Percentiles rank a stretch among this genome's conserved stretches.
These are phyloP conservation scores for Fusarium subglutinans DNA, from an alignment of 2,329 filamentous ascomycete species.

Conservation along the genomic window DNA sequence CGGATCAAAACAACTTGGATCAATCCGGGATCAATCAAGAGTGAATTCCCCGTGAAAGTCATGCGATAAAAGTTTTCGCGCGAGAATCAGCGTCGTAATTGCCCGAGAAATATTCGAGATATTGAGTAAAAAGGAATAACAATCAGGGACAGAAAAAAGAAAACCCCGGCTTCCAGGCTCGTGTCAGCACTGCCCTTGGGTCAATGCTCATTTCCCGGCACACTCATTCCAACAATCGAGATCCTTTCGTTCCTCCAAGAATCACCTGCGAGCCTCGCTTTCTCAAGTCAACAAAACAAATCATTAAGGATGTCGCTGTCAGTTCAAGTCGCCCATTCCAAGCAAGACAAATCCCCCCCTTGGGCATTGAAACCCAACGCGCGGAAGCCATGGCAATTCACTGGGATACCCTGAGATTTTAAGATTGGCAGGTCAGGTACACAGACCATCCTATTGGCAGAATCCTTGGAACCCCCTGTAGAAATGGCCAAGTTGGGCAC, in stretches of 20 bases:
- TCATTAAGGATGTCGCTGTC: background rate
- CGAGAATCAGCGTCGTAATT: background rate
- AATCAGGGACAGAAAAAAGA: background rate
- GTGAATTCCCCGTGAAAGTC: background rate
- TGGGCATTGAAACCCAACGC: slow-evolving; percentile 31
- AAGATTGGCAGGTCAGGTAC: slow-evolving; percentile 28
- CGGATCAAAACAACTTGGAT: background rate
- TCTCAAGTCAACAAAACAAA: background rate
- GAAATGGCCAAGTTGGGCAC: slow-evolving; percentile 24
- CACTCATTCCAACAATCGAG: slow-evolving; percentile 23
- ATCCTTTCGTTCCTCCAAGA: background rate
- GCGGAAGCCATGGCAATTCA: background rate
- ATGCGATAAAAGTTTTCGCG: background rate
- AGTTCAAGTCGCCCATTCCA: slow-evolving; percentile 17
- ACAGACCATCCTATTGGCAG: slow-evolving; percentile 12
- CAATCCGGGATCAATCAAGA: background rate
- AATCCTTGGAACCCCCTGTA: slow-evolving; percentile 15
- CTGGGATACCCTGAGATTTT: slow-evolving; percentile 33
- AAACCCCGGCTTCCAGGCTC: background rate
- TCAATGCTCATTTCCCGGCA: background rate
- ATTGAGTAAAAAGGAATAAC: background rate
- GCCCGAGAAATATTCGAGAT: slow-evolving; percentile 7
- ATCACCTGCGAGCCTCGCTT: background rate
- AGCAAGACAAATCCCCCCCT: background rate
- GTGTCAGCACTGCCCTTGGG: background rate